A percentile compares a stretch with the other conserved stretches of the same genome.
These are phyloP conservation scores for Blastobotrys aristatus DNA, from an alignment of 1,139 yeast genomes.

Conservation along the genomic window DNA sequence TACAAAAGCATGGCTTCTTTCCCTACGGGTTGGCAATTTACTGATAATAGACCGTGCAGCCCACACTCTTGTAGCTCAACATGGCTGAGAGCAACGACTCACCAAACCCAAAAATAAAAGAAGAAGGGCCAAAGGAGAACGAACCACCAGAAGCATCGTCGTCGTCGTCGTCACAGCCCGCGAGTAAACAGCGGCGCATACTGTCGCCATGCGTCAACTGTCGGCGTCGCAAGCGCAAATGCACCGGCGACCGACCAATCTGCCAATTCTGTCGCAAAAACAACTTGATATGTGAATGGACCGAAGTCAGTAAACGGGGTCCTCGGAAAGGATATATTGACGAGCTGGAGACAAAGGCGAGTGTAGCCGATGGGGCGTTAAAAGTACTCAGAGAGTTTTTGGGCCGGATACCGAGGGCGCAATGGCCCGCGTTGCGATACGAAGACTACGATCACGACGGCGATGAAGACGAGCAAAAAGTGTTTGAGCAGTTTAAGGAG, in stretches of 20 bases:
- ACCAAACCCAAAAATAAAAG: background rate
- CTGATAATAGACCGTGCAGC: too few species aligned
- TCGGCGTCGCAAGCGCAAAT: slow-evolving; percentile 16
- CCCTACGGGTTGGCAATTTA: too few species aligned
- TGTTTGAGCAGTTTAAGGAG: background rate
- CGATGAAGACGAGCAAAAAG: too few species aligned
- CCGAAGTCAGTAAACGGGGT: slow-evolving; percentile 14
- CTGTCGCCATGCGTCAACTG: slow-evolving; percentile 14
- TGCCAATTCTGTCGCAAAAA: slow-evolving; percentile 13
- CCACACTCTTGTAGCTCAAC: too few species aligned
- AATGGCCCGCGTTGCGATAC: slow-evolving; percentile 15
- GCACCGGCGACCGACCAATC: slow-evolving; percentile 15
- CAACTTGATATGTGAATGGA: slow-evolving; percentile 14
- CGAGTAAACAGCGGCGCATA: slow-evolving; percentile 2
- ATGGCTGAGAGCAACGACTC: background rate
- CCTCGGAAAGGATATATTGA: slow-evolving; percentile 17
- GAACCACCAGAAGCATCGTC: background rate
- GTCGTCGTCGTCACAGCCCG: background rate
- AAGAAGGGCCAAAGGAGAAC: background rate
- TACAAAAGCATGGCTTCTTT: too few species aligned
- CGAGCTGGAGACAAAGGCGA: slow-evolving; percentile 13
- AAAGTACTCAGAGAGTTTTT: slow-evolving; percentile 9
- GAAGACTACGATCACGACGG: slow-evolving; percentile 4
- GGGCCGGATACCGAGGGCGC: slow-evolving; percentile 7
- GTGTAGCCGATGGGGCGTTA: slow-evolving; percentile 7